Percentiles rank a stretch among this genome's conserved stretches.
Conservation (phyloP, 257 asterid genomes). For the Penstemon eatonii region DNA sequence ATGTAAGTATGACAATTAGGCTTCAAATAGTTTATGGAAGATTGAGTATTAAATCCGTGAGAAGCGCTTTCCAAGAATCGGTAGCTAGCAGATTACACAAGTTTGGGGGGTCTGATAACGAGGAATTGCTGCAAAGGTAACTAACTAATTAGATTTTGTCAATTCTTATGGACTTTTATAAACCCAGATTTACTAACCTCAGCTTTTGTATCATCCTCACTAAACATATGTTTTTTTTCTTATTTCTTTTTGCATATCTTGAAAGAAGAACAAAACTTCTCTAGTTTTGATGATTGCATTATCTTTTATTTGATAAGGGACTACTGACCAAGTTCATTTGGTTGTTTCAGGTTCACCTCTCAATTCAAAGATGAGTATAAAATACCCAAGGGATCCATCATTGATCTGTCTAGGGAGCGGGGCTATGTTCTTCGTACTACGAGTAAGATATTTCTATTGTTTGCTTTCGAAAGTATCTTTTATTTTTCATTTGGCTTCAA, state of each 20-base stretch:
- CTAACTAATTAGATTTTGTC: slow-evolving; percentile 22
- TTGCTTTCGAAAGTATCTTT: too few species aligned
- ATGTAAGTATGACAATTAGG: slow-evolving; percentile 74
- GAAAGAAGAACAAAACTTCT: background rate
- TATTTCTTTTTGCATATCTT: background rate
- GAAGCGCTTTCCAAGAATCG: slow-evolving; percentile 82
- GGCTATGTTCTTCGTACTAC: slow-evolving; percentile 68
- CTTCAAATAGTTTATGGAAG: slow-evolving; percentile 88
- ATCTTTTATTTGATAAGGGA: background rate
- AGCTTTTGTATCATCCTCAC: background rate
- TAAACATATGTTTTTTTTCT: background rate
- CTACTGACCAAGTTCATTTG: background rate
- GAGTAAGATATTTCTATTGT: slow-evolving; percentile 50
- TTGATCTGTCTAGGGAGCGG: slow-evolving; percentile 63
- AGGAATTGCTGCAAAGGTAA: slow-evolving; percentile 73
- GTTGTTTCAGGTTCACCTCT: slow-evolving; percentile 66
- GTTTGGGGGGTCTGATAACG: slow-evolving; percentile 65
- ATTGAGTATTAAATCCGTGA: slow-evolving; percentile 67
- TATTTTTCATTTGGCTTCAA: too few species aligned
- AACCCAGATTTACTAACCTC: too few species aligned
- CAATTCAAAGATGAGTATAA: slow-evolving; percentile 83
- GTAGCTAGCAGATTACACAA: slow-evolving; percentile 69
- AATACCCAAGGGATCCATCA: slow-evolving; percentile 80
- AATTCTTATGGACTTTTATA: background rate
- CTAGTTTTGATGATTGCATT: background rate